Percentiles rank a stretch among this genome's conserved stretches.
Conservation (phyloP, 352 stramenopile genomes). For the Pythium phragmiticola region DNA sequence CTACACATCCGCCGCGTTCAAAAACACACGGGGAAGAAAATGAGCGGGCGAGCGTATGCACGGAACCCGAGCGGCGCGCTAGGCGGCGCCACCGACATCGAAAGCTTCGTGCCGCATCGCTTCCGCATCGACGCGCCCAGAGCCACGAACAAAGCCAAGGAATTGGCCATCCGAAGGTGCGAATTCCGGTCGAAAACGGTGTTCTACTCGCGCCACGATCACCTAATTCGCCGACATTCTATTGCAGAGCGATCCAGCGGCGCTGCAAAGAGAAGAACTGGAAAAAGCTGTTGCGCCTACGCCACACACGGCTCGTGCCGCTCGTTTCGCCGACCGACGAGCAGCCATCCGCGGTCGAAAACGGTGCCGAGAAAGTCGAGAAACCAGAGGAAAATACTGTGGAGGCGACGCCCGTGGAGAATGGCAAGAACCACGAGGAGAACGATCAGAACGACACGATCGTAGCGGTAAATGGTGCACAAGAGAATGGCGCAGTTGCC, state of each 20-base stretch:
- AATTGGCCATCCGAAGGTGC: slow-evolving; percentile 55
- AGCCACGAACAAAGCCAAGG: slow-evolving; percentile 29
- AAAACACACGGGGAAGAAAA: slow-evolving; percentile 16
- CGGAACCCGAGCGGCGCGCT: slow-evolving; percentile 47
- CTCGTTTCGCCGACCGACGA: slow-evolving; percentile 11
- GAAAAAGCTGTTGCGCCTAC: slow-evolving; percentile 67
- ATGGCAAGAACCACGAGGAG: background rate
- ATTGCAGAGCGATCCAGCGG: slow-evolving; percentile 49
- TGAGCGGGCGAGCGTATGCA: slow-evolving; percentile 76
- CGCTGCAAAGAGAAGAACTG: slow-evolving; percentile 81
- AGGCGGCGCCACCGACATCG: slow-evolving; percentile 51
- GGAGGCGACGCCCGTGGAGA: background rate
- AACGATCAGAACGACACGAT: background rate
- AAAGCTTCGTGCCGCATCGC: slow-evolving; percentile 56
- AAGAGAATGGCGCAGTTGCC: slow-evolving; percentile 2
- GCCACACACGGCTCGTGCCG: slow-evolving; percentile 33
- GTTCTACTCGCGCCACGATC: background rate
- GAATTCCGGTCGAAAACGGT: slow-evolving; percentile 7
- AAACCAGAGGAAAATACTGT: background rate
- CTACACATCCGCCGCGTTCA: background rate
- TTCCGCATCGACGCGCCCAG: slow-evolving; percentile 43
- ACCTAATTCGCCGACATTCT: background rate
- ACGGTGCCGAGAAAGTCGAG: background rate
- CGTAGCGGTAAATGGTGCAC: background rate
- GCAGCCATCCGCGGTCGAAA: background rate